These are phyloP conservation scores for Fusarium humuli DNA, from an alignment of 2,329 filamentous ascomycete genomes.

Conservation along the genomic window DNA sequence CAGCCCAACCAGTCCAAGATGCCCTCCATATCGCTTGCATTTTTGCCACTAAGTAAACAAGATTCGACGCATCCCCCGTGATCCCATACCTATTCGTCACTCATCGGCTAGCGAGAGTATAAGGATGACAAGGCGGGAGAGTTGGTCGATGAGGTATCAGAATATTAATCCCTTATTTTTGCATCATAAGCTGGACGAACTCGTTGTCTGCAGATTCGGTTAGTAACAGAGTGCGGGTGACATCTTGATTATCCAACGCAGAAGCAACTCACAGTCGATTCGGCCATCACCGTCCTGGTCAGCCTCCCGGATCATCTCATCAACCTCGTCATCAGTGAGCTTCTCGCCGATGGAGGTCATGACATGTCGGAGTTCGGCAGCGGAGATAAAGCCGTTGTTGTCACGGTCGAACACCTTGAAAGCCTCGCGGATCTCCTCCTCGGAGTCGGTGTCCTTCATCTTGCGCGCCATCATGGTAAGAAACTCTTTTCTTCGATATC, in stretches of 20 bases:
- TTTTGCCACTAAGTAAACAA: conserved; percentile 48
- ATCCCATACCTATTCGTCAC: conserved; percentile 33
- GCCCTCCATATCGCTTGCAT: conserved; percentile 48
- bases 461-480: conserved; percentile 94
- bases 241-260: not conserved
- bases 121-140: conserved; percentile 31
- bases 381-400: conserved; percentile 92
- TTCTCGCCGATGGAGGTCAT: conserved; percentile 95
- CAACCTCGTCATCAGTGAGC: conserved; percentile 89
- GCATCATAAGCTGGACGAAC: conserved; percentile 96
- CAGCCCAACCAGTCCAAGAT: conserved; percentile 44
- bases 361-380: conserved; percentile 87
- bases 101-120: conserved; percentile 30
- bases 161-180: conserved; percentile 72
- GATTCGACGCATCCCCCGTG: conserved; percentile 36
- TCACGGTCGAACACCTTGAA: conserved; percentile 93
- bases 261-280: conserved; percentile 79
- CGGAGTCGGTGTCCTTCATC: conserved; percentile 93
- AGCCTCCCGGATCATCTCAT: conserved; percentile 93
- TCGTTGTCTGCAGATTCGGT: conserved; percentile 75
- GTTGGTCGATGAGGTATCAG: conserved; percentile 45
- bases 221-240: conserved; percentile 19
- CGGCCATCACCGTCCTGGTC: conserved; percentile 90
- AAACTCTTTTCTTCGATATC: conserved; percentile 71
- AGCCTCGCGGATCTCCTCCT: conserved; percentile 89